phyloP scores from a whole-genome alignment of 495 filamentous ascomycete species.

The Xylaria castorea region DNA sequence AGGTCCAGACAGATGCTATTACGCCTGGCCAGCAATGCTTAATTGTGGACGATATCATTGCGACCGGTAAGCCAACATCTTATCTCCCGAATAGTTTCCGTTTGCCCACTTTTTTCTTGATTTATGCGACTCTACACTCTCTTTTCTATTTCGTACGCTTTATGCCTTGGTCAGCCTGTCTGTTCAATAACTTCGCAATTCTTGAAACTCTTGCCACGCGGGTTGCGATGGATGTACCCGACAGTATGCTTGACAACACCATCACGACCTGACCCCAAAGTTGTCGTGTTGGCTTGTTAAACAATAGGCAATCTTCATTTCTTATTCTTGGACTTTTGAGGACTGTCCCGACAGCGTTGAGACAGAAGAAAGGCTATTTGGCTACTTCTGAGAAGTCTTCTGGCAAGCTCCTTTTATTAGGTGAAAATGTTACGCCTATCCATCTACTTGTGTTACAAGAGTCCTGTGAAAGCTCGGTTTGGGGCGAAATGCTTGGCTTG shows the following conservation, averaged over 20 bases:
- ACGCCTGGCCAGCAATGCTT: constrained; percentile 88
- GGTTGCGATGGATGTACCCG: neutral
- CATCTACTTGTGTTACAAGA: neutral
- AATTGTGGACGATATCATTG: constrained; percentile 97
- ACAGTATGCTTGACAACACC: no score
- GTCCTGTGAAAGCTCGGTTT: neutral
- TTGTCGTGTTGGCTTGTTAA: neutral
- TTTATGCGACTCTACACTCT: constrained; percentile 21
- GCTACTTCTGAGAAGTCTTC: neutral
- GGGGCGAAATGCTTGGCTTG: neutral
- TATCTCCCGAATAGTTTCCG: neutral
- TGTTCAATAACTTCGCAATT: neutral
- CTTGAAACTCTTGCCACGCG: neutral
- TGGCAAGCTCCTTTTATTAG: neutral
- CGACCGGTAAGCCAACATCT: constrained; percentile 74
- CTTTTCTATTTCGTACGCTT: constrained; percentile 18
- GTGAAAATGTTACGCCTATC: neutral
- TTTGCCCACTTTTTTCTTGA: neutral
- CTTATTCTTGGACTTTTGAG: neutral
- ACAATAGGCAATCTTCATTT: neutral
- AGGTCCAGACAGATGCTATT: constrained; percentile 88
- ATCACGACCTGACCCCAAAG: neutral
- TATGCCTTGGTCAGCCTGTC: neutral
- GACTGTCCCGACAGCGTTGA: neutral
- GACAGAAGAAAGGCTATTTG: neutral